phyloP scores from a whole-genome alignment of 1,284 basidiomycete genomes.

The Leccinum ponderosum region DNA sequence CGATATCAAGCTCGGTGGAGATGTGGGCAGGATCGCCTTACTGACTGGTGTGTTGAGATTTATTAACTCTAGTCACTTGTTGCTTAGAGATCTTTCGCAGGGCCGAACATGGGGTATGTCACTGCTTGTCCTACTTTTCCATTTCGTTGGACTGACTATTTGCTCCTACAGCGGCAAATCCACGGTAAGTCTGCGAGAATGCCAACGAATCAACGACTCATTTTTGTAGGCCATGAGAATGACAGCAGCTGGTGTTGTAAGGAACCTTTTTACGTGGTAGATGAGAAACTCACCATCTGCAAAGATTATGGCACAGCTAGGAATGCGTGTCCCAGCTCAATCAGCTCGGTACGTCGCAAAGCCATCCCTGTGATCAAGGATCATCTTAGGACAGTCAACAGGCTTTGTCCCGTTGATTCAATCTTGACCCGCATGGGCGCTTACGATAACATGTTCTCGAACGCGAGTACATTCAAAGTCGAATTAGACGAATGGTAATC shows the following conservation, averaged over 20 bases:
- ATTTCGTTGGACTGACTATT: slow-evolving; percentile 1
- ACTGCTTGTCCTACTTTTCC: neutral
- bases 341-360: slow-evolving; percentile 62
- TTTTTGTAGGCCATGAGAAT: slow-evolving; percentile 78
- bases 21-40: slow-evolving; percentile 77
- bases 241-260: slow-evolving; percentile 89
- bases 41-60: slow-evolving; percentile 69
- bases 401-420: slow-evolving; percentile 87
- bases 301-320: slow-evolving; percentile 94
- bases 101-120: slow-evolving; percentile 88
- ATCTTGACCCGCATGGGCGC: slow-evolving; percentile 99
- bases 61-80: neutral
- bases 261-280: neutral
- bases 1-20: slow-evolving; percentile 84
- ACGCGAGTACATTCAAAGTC: slow-evolving; percentile 94
- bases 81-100: slow-evolving; percentile 35
- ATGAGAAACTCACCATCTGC: slow-evolving; percentile 8
- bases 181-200: slow-evolving; percentile 50
- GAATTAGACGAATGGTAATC: slow-evolving; percentile 91
- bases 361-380: neutral
- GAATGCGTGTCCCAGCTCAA: slow-evolving; percentile 94
- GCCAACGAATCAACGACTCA: slow-evolving; percentile 1
- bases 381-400: slow-evolving; percentile 29
- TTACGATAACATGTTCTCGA: slow-evolving; percentile 96
- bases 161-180: slow-evolving; percentile 70